Evolutionary conservation across 2,329 filamentous ascomycete genomes (phyloP).

Genomic region (Colletotrichum sp.): DNA sequence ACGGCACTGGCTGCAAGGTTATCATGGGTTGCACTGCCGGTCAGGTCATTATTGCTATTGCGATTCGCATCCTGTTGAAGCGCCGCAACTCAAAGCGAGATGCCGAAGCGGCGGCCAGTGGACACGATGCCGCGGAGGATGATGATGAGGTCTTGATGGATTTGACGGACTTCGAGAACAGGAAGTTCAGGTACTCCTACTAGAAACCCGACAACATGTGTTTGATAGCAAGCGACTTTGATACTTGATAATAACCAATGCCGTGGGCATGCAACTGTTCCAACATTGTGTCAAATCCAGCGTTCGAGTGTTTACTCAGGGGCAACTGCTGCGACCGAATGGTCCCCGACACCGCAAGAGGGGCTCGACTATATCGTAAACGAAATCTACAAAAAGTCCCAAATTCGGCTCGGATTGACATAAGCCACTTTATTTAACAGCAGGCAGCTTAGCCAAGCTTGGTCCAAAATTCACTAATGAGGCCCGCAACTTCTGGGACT

Average conservation of each 20-base stretch:
- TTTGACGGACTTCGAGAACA: slow-evolving; percentile 38
- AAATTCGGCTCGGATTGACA: not conserved
- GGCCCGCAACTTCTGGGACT: slow-evolving; percentile 22
- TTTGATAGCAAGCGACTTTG: not conserved
- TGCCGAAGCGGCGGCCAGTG: slow-evolving; percentile 27
- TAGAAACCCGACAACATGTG: not conserved
- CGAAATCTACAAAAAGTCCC: not conserved
- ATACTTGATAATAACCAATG: not conserved
- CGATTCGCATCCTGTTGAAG: slow-evolving; percentile 38
- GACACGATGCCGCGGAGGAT: slow-evolving; percentile 37
- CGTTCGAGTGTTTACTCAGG: not conserved
- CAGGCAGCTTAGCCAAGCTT: not conserved
- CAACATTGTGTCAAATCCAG: not conserved
- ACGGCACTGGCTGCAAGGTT: slow-evolving; percentile 56
- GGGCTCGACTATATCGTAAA: not conserved
- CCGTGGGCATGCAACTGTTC: not conserved
- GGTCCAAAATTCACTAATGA: slow-evolving; percentile 25
- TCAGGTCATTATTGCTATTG: slow-evolving; percentile 40
- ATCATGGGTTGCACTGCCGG: slow-evolving; percentile 49
- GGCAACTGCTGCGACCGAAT: not conserved
- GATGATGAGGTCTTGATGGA: slow-evolving; percentile 31
- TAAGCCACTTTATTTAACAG: fast-evolving
- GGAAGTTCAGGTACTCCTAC: slow-evolving; percentile 22
- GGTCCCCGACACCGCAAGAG: not conserved
- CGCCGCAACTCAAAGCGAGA: slow-evolving; percentile 43